Evolutionary conservation across 1,284 basidiomycete genomes (phyloP), one percentile per base, ranked within the genome.

Genomic region (Puccinia hordei): DNA sequence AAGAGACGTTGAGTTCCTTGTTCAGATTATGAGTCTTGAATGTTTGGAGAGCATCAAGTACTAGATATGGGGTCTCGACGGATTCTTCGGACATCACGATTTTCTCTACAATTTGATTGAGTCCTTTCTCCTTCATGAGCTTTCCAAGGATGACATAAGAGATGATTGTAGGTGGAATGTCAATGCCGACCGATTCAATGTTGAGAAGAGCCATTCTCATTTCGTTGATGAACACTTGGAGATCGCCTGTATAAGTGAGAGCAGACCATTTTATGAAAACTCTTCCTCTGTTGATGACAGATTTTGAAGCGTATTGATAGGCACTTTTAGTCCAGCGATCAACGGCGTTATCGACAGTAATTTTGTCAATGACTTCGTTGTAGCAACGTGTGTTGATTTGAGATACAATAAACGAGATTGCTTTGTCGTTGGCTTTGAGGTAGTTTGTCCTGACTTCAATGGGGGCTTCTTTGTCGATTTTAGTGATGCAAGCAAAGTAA

Each of bases 221-320:
- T 4, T 46, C 17, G 8, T 17, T 17, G 17, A 69, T 69, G 38
- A 22, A 69, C 2, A 44, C n/a, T 24, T 46, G 41, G 8, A 69
- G 41, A 15, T 69, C 27, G 22, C 66, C 66, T 13, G 9, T 5
- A 30, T 41, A 69, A 1, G 1, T 17, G 13, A 69, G 2, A 8
- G 35, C 33, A 15, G 41, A 17, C 35, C 33, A 69, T 13, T 24
- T 15, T 15, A 69, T 38, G 10, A 19, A 44, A n/a, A 69, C n/a
- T 5, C 22, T 2, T 13, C 66, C 66, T 46, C 17, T 8, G 27
- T 46, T 69, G 6, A 41, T 69, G 13, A 49, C n/a, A 13, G 66
- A 24, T 22, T 49, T 46, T 19, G 66, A 69, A 15, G 66, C 66
- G 33, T 69, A 69, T 46, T 49, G 17, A n/a, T 69, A 27, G 41